phyloP scores from a whole-genome alignment of 495 filamentous ascomycete species.

The Aspergillus coremiiformis region DNA sequence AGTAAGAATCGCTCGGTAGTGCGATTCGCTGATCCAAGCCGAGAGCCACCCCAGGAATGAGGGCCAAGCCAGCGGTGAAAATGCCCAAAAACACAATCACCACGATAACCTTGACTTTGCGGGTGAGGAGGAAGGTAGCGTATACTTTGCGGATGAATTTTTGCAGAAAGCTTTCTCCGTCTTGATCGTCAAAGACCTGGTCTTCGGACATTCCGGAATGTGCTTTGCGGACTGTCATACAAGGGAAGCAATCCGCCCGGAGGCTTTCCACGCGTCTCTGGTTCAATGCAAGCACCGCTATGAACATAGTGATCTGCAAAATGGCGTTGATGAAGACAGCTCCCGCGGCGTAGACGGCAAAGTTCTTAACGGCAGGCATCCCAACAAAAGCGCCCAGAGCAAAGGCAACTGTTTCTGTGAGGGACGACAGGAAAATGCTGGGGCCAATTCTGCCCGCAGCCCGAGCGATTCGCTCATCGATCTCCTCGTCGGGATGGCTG shows the following conservation, averaged over 20 bases:
- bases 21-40: conserved; percentile 92
- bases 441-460: conserved; percentile 92
- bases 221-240: conserved; percentile 64
- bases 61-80: conserved; percentile 74
- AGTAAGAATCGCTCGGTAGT: conserved; percentile 84
- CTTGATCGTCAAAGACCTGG: conserved; percentile 54
- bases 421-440: conserved; percentile 89
- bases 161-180: conserved; percentile 65
- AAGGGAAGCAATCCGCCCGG: conserved; percentile 91
- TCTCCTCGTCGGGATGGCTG: conserved; percentile 73
- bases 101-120: conserved; percentile 66
- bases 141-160: conserved; percentile 82
- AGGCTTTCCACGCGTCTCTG: conserved; percentile 77
- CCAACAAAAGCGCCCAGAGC: conserved; percentile 86
- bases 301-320: conserved; percentile 92
- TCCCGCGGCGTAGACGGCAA: conserved; percentile 91
- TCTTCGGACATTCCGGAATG: conserved; percentile 46
- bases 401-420: conserved; percentile 90
- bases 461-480: conserved; percentile 76
- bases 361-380: conserved; percentile 96
- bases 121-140: conserved; percentile 71
- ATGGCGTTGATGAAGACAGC: conserved; percentile 96
- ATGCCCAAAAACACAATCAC: conserved; percentile 77
- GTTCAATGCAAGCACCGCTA: conserved; percentile 84
- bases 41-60: conserved; percentile 77